Percentiles rank a stretch among this genome's conserved stretches.
Evolutionary conservation across 2,329 filamentous ascomycete species (phyloP).

Genomic region (Dissoconium aciculare): DNA sequence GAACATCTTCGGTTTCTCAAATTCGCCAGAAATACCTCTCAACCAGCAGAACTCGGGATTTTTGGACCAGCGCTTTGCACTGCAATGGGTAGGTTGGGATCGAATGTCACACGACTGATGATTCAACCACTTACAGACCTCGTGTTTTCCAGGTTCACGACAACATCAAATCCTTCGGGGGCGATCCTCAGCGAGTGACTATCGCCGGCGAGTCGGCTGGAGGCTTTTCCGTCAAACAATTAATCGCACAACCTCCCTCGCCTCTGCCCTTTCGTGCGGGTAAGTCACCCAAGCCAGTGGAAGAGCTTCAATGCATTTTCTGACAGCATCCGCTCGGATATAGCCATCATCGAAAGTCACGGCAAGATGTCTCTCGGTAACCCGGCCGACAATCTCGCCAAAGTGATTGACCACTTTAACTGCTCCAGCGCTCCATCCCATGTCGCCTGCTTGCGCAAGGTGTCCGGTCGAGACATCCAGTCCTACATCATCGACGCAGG

Average conservation of each 20-base stretch:
- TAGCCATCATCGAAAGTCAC: conserved; percentile 2
- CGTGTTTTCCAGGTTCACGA: too few relatives aligned
- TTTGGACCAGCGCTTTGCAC: conserved; percentile 3
- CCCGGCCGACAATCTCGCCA: too few relatives aligned
- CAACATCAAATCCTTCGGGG: conserved; percentile 20
- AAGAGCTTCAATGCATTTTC: too few relatives aligned
- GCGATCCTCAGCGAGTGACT: conserved; percentile 10
- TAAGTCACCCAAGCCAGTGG: too few relatives aligned
- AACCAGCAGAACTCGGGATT: conserved; percentile 4
- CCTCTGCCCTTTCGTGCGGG: conserved; percentile 4
- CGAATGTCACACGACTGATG: too few relatives aligned
- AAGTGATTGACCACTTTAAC: too few relatives aligned
- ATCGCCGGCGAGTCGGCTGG: conserved; percentile 5
- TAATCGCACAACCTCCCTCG: conserved; percentile 2
- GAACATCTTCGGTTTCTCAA: conserved; percentile 3
- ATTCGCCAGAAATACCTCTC: conserved; percentile 1
- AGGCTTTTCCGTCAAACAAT: conserved; percentile 4
- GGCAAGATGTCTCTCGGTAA: too few relatives aligned
- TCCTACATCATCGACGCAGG: not conserved
- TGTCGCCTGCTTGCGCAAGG: conserved; percentile 1
- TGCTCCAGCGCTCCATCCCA: too few relatives aligned
- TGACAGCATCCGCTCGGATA: too few relatives aligned
- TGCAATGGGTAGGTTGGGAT: too few relatives aligned
- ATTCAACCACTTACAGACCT: too few relatives aligned
- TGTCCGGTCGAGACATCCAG: not conserved